Base-by-base conservation (phyloP, 139 green algal genomes). In the Micractinium conductrix region DNA sequence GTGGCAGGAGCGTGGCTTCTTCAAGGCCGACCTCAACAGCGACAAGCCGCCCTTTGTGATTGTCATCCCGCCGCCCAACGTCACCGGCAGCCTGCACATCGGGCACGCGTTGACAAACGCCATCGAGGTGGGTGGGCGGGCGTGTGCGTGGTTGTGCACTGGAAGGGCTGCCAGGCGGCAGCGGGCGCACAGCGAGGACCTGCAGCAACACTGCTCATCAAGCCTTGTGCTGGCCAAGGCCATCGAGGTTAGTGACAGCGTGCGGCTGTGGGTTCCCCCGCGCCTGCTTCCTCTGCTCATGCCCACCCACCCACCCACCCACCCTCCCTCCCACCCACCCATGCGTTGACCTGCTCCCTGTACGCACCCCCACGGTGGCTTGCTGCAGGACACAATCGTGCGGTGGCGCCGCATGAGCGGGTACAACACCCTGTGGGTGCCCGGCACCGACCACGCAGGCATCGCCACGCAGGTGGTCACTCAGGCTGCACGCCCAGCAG, bases 51-150 rank as follows among this genome's bases (percentile, higher is more conserved):
- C 93, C 33, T 99, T 98, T 91, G 93, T 96, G 28, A 98, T 99
- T 67, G 96, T 99, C 71, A 99, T 99, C 88, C 97, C 97, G 2
- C 97, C 97, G 26, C 97, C 97, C 43, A 99, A 99, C 88, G 97
- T 99, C 26, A 99, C 97, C 19, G 97, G 97, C 35, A 92, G 90
- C 16, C 94, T 99, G 83, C 97, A 99, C 89, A 98, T 99, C 76
- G 97, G 97, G 48, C 97, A 99, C 88, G 97, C 97, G 0, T 75
- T 91, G n/a, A 91, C 74, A 10, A 83, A 86, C 69, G 70, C 84
- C 33, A 88, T 91, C 40, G 74, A 91, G 72, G 87, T 84, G 62
- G n/a, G n/a, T n/a, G n/a, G n/a, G n/a, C n/a, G n/a, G n/a, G n/a
- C n/a, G n/a, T n/a, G n/a, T n/a, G n/a, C n/a, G n/a, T n/a, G n/a